A percentile compares a stretch with the other conserved stretches of the same genome.
These are phyloP conservation scores for Allium fistulosum DNA, from an alignment of 106 monocot genomes.

Conservation along the genomic window DNA sequence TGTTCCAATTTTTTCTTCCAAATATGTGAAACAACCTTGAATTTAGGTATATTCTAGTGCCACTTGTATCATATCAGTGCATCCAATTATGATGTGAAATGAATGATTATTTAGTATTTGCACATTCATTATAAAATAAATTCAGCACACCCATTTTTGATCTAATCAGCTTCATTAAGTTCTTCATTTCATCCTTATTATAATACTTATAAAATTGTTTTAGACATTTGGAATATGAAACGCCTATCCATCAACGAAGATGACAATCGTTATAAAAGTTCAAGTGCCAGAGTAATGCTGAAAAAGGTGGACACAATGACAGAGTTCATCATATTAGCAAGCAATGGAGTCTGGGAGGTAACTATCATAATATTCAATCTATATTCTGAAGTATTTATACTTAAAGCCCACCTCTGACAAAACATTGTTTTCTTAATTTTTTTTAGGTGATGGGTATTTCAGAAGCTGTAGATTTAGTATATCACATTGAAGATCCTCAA, in stretches of 20 bases:
- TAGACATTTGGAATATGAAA: slow-evolving; percentile 12
- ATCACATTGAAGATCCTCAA: slow-evolving; percentile 22
- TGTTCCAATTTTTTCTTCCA: too few relatives aligned
- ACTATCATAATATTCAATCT: background rate
- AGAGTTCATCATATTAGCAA: slow-evolving; percentile 39
- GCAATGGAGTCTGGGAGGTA: slow-evolving; percentile 45
- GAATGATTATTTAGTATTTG: too few relatives aligned
- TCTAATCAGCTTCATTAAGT: too few relatives aligned
- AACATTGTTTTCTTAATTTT: background rate
- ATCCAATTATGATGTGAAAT: too few relatives aligned
- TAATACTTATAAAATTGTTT: background rate
- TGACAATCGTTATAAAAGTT: background rate
- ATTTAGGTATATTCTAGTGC: too few relatives aligned
- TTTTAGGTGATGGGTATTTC: slow-evolving; percentile 19
- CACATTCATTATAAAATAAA: too few relatives aligned
- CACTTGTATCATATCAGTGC: too few relatives aligned
- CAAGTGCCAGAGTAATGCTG: slow-evolving; percentile 8
- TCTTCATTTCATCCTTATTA: too few relatives aligned
- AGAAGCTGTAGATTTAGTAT: slow-evolving; percentile 19
- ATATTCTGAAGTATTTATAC: background rate
- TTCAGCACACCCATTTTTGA: too few relatives aligned
- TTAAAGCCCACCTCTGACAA: background rate
- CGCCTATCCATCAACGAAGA: background rate
- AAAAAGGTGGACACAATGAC: slow-evolving; percentile 17
- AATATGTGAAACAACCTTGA: too few relatives aligned